Evolutionary conservation across 768 basidiomycete genomes (phyloP).

Genomic region (Gymnopilus dilepis): DNA sequence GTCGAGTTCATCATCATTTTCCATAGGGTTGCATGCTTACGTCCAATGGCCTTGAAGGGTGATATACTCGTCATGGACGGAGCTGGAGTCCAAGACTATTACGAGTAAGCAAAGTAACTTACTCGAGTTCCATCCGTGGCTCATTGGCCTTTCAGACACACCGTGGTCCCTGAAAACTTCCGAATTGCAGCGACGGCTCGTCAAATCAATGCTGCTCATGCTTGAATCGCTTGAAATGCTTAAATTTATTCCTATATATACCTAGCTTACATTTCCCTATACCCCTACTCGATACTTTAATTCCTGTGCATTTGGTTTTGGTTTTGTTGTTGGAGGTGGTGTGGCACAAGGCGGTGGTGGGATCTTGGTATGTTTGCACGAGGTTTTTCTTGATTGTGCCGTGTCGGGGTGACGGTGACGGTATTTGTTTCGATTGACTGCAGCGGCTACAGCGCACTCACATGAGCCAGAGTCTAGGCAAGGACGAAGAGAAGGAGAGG

Average conservation of each 20-base stretch:
- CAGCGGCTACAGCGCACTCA: constrained; percentile 21
- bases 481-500: constrained; percentile 3
- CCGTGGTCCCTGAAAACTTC: constrained; percentile 75
- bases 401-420: constrained; percentile 7
- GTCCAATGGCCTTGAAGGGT: constrained; percentile 48
- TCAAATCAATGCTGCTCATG: constrained; percentile 49
- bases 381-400: constrained; percentile 18
- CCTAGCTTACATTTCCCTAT: constrained; percentile 1
- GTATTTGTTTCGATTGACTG: constrained; percentile 21
- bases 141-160: constrained; percentile 58
- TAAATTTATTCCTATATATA: constrained; percentile 16
- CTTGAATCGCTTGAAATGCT: constrained; percentile 20
- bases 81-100: constrained; percentile 64
- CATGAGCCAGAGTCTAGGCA: not conserved
- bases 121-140: not conserved
- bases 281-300: not conserved
- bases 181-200: constrained; percentile 84
- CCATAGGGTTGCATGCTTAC: not conserved
- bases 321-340: no score
- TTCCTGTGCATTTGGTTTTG: constrained; percentile 21
- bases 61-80: constrained; percentile 84
- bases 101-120: constrained; percentile 56
- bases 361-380: constrained; percentile 29
- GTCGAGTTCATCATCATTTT: constrained; percentile 21
- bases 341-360: constrained; percentile 33